phyloP scores from a whole-genome alignment of 371 early-diverging fungal species.

The Syncephalastrum sp. region DNA sequence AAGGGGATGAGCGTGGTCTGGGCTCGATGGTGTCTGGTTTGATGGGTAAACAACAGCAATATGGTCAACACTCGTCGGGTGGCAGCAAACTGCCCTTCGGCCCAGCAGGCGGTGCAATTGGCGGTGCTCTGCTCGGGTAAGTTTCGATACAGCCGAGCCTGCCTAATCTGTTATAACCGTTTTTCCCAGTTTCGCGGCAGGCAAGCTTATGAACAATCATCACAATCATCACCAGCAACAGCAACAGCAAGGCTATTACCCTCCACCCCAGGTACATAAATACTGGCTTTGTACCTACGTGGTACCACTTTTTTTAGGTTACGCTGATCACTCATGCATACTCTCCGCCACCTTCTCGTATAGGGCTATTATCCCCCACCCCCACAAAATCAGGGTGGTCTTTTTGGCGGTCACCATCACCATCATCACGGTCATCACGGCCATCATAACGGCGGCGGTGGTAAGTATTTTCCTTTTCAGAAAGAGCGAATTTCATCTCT shows the following conservation, averaged over 20 bases:
- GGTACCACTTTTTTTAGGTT: neutral
- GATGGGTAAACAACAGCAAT: constrained; percentile 15
- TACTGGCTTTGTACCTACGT: neutral
- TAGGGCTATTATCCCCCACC: constrained; percentile 21
- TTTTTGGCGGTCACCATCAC: neutral
- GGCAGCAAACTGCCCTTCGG: constrained; percentile 11
- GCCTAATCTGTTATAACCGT: neutral
- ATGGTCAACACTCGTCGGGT: neutral
- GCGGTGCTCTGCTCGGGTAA: constrained; percentile 24
- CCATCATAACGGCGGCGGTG: neutral
- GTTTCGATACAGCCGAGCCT: neutral
- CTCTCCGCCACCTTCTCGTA: too few relatives aligned
- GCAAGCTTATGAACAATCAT: constrained; percentile 13
- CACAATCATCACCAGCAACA: constrained; percentile 1
- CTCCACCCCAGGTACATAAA: constrained; percentile 5
- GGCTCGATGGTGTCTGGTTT: constrained; percentile 20
- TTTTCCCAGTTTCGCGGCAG: constrained; percentile 13
- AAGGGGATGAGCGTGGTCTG: constrained; percentile 19
- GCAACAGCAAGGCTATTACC: constrained; percentile 7
- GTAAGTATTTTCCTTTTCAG: too few relatives aligned
- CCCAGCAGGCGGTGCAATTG: constrained; percentile 18
- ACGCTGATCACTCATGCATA: neutral
- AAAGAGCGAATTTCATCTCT: too few relatives aligned
- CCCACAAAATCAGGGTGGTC: constrained; percentile 9
- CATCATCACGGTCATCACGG: constrained; percentile 18